A percentile compares a stretch with the other conserved stretches of the same genome.
Conservation (phyloP, 2,329 filamentous ascomycete genomes). For the Drechslerella dactyloides region DNA sequence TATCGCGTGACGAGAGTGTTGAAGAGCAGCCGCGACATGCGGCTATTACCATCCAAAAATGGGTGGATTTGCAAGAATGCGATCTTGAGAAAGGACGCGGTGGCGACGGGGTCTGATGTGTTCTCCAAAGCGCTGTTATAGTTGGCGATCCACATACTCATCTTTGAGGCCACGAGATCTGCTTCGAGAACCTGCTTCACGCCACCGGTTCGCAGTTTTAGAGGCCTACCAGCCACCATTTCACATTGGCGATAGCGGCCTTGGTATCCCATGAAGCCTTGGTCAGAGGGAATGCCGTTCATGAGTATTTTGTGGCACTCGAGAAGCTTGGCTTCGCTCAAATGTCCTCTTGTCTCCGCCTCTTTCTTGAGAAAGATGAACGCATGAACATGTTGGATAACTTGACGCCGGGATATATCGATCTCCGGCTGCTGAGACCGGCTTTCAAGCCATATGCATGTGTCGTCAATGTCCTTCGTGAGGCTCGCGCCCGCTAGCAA, state of each 20-base stretch:
- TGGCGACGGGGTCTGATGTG: slow-evolving; percentile 4
- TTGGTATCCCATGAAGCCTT: slow-evolving; percentile 5
- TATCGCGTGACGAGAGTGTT: slow-evolving; percentile 13
- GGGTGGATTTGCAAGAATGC: slow-evolving; percentile 21
- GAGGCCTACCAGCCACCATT: not conserved
- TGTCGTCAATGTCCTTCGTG: not conserved
- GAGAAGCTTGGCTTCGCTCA: slow-evolving; percentile 1
- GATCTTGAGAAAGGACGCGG: slow-evolving; percentile 12
- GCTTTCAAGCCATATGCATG: not conserved
- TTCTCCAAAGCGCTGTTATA: slow-evolving; percentile 1
- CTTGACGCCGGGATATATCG: not conserved
- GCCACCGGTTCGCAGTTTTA: not conserved
- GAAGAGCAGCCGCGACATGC: slow-evolving; percentile 16
- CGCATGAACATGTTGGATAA: slow-evolving; percentile 19
- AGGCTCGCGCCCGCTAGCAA: not conserved
- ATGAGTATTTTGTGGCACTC: slow-evolving; percentile 11
- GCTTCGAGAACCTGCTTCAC: not conserved
- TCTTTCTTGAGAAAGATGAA: slow-evolving; percentile 13
- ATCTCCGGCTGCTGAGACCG: not conserved
- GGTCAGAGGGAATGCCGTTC: not conserved
- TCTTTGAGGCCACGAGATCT: not conserved
- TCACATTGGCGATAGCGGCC: slow-evolving; percentile 6
- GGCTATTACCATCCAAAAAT: slow-evolving; percentile 24
- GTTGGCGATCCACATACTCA: not conserved
- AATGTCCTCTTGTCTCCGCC: not conserved